Evolutionary conservation across 768 basidiomycete genomes (phyloP), one percentile per base, ranked within the genome.

Genomic region (Trametes maxima): DNA sequence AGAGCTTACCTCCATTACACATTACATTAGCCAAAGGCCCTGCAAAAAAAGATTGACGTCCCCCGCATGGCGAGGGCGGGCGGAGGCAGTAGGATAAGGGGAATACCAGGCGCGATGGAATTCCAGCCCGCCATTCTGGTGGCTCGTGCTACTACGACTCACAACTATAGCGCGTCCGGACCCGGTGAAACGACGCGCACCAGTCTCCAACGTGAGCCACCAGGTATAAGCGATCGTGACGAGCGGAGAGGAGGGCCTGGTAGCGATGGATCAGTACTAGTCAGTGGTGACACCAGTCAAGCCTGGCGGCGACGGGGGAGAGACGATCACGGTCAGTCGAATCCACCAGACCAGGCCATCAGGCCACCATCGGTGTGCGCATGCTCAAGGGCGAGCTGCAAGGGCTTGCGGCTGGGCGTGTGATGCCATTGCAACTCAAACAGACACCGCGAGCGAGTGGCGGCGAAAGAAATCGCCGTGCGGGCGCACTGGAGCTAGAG

Each of bases 81-180:
- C 19, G 45, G 24, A 5, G 7, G 8, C 8, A 21, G 49, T 50
- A 35, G 19, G 19, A 36, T 36, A 50, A 35, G 49, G 35, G 19
- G 24, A 50, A 50, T 50, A 17, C 24, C 33, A 25, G 17, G 49
- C 49, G 35, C 36, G 35, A 5, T 35, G 13, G 49, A 36, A 36
- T 50, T 50, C 49, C 49, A 36, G n/a, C n/a, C 33, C n/a, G 49
- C n/a, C 33, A n/a, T 50, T 50, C 49, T 50, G 49, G 49, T 50
- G 33, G 49, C 49, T 19, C 21, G 21, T 46, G 21, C 21, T 24
- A 4, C 17, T 40, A 24, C 36, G 36, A 19, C 14, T 52, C 22
- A 35, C 35, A 51, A 11, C 8, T n/a, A n/a, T n/a, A n/a, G 10
- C 22, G 13, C n/a, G 14, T 33, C 47, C 51, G 51, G 51, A 22